phyloP scores from a whole-genome alignment of 352 stramenopile species.

The Phytophthora boehmeriae region DNA sequence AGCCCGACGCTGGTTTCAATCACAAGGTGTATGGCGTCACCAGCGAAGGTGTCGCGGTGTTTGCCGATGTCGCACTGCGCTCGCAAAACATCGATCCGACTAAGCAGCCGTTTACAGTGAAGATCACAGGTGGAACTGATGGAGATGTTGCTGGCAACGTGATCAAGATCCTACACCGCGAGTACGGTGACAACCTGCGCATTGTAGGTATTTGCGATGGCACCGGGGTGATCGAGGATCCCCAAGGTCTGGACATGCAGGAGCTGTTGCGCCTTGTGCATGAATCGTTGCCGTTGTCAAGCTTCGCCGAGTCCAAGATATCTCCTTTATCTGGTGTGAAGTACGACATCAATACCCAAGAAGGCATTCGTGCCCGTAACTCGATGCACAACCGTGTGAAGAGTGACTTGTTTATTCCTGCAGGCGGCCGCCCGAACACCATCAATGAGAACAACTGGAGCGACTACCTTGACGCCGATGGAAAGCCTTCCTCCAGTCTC shows the following conservation, averaged over 20 bases:
- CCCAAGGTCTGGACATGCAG: slow-evolving; percentile 92
- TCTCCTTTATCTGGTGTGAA: slow-evolving; percentile 53
- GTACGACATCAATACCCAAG: slow-evolving; percentile 82
- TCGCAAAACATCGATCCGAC: slow-evolving; percentile 81
- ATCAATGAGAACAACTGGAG: slow-evolving; percentile 90
- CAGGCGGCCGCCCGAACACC: slow-evolving; percentile 80
- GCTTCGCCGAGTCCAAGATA: slow-evolving; percentile 64
- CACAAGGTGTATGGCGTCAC: slow-evolving; percentile 90
- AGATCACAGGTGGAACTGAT: slow-evolving; percentile 96
- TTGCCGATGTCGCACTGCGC: slow-evolving; percentile 74
- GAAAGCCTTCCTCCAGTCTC: slow-evolving; percentile 79
- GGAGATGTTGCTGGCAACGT: slow-evolving; percentile 98
- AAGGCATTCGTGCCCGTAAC: slow-evolving; percentile 94
- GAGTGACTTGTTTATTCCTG: slow-evolving; percentile 87
- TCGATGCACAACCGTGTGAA: slow-evolving; percentile 97
- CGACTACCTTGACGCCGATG: slow-evolving; percentile 66
- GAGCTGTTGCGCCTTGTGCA: slow-evolving; percentile 96
- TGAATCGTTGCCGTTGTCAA: slow-evolving; percentile 89
- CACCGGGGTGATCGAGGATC: slow-evolving; percentile 95
- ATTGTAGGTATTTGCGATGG: slow-evolving; percentile 93
- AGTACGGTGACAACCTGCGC: slow-evolving; percentile 94
- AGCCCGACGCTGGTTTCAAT: slow-evolving; percentile 85
- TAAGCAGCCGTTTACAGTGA: slow-evolving; percentile 77
- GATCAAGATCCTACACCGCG: slow-evolving; percentile 96
- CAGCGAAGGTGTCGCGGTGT: slow-evolving; percentile 83